These are phyloP conservation scores for Ceratobasidium sp. DNA, from an alignment of 1,284 basidiomycete genomes.

Conservation along the genomic window DNA sequence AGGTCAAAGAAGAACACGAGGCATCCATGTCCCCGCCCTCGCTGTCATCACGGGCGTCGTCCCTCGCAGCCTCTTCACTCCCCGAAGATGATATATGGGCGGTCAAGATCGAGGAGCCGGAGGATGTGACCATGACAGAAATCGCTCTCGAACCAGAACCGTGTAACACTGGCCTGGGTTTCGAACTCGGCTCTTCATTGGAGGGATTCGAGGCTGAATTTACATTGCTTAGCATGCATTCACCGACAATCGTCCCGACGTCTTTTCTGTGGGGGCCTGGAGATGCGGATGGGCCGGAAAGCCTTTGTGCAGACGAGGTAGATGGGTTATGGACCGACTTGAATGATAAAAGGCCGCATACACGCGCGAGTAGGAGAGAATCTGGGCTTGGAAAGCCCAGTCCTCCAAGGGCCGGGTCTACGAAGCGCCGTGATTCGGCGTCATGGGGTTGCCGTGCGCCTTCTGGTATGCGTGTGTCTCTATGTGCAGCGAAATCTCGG, in stretches of 20 bases:
- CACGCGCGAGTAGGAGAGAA: constrained; percentile 23
- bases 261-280: constrained; percentile 17
- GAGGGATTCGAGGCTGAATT: constrained; percentile 32
- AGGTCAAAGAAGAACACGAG: constrained; percentile 33
- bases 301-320: constrained; percentile 30
- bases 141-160: constrained; percentile 35
- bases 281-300: constrained; percentile 30
- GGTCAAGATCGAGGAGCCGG: constrained; percentile 39
- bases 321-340: constrained; percentile 32
- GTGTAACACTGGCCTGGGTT: constrained; percentile 29
- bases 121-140: constrained; percentile 25
- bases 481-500: constrained; percentile 2
- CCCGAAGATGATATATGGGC: constrained; percentile 43
- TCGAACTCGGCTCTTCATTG: constrained; percentile 11
- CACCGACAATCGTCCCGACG: constrained; percentile 23
- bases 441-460: constrained; percentile 40
- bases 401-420: background rate
- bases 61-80: constrained; percentile 35
- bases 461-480: constrained; percentile 35
- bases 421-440: constrained; percentile 22
- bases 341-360: constrained; percentile 39
- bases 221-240: constrained; percentile 31
- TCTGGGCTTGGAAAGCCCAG: background rate
- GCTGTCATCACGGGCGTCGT: constrained; percentile 37
- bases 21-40: constrained; percentile 36